Evolutionary conservation across 2,329 filamentous ascomycete species (phyloP), one percentile per base, ranked within the genome.

Genomic region (Colletotrichum lini): DNA sequence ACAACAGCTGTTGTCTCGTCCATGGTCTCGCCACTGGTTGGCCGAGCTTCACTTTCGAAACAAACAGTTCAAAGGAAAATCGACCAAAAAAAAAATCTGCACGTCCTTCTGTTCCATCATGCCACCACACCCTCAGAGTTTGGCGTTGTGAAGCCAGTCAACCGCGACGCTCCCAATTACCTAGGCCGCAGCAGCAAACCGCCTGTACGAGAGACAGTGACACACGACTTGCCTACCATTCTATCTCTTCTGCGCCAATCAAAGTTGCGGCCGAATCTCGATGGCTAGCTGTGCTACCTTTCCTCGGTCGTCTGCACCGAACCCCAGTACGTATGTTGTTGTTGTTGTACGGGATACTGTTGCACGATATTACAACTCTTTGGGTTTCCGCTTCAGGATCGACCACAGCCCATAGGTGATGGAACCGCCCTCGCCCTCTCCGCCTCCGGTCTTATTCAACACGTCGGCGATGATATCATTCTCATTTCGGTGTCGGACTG

Each of bases 1-100:
- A 68, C 68, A 63, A 70, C 67, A 71, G 64, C 68, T 68, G 68
- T 58, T 71, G 64, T 53, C 58, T 67, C 52, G 58, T n/a, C 40
- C 52, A 49, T 61, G 35, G 52, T 71, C 68, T 68, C 45, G 68
- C 68, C 68, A 71, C 64, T 38, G 16, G 45, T 30, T 30, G 52
- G 50, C 62, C 58, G 53, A 58, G 44, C 68, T 71, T 62, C 30
- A 38, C 18, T 12, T 35, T 54, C 18, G 23, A 38, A 54, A 9
- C 30, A 30, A 8, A 30, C 8, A 13, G 18, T 53, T 26, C 5
- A 9, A 10, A 53, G 23, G 50, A 53, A 53, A 26, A 53, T 2
- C 15, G 50, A 52, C 30, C 18, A n/a, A 4, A 18, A 45, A 47
- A 38, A 40, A 52, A n/a, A n/a, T 59, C 61, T 62, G 42, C 58